These are phyloP conservation scores for Neofusicoccum ribis DNA, from an alignment of 2,329 filamentous ascomycete genomes.

Conservation along the genomic window DNA sequence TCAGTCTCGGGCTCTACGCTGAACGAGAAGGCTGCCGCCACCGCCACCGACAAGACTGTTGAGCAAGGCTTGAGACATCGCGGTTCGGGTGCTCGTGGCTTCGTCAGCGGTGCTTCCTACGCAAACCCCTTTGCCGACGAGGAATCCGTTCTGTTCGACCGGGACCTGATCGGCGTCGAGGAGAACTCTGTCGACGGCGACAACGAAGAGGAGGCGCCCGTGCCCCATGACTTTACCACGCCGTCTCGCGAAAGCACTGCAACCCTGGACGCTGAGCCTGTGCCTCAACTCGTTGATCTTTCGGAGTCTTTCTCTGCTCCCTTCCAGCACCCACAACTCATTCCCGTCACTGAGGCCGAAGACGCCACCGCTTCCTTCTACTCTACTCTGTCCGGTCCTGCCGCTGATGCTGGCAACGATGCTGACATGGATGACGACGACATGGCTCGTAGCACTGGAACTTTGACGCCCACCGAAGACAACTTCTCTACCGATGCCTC, in stretches of 20 bases:
- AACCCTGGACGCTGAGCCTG: slow-evolving; percentile 29
- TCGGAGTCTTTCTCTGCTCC: slow-evolving; percentile 24
- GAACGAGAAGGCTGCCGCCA: slow-evolving; percentile 25
- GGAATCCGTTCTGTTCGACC: slow-evolving; percentile 45
- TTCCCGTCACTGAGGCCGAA: not conserved
- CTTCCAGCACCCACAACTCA: slow-evolving; percentile 27
- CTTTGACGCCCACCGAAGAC: slow-evolving; percentile 40
- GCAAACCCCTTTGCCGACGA: slow-evolving; percentile 51
- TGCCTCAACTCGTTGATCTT: slow-evolving; percentile 34
- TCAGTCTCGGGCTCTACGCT: slow-evolving; percentile 16
- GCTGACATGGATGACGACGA: slow-evolving; percentile 26
- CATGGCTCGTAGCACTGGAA: slow-evolving; percentile 33
- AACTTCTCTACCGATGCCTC: slow-evolving; percentile 29
- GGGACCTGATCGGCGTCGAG: slow-evolving; percentile 31
- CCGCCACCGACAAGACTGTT: slow-evolving; percentile 24
- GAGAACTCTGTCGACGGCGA: slow-evolving; percentile 22
- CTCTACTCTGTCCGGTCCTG: slow-evolving; percentile 27
- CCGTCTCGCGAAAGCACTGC: slow-evolving; percentile 32
- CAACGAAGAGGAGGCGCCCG: slow-evolving; percentile 32
- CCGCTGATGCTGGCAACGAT: slow-evolving; percentile 22
- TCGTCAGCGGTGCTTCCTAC: slow-evolving; percentile 42
- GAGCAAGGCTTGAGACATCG: slow-evolving; percentile 23
- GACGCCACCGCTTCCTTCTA: slow-evolving; percentile 32
- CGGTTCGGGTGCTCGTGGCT: slow-evolving; percentile 25
- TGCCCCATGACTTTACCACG: slow-evolving; percentile 32